These are phyloP conservation scores for Sordaria brevicollis DNA, from an alignment of 495 filamentous ascomycete species.

Conservation along the genomic window DNA sequence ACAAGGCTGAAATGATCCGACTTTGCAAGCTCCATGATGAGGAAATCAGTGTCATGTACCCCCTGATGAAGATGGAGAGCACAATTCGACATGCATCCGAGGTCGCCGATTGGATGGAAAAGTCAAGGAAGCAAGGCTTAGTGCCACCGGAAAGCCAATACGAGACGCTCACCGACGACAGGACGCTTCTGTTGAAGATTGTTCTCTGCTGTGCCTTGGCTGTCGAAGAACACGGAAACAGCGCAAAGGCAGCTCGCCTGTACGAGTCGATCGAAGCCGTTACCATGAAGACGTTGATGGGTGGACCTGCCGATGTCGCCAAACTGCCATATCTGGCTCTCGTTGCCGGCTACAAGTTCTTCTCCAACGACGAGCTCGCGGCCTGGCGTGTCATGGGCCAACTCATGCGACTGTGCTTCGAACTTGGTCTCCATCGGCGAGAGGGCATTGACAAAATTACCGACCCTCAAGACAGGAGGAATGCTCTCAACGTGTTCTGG, in stretches of 20 bases:
- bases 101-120: constrained; percentile 61
- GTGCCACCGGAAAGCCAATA: constrained; percentile 23
- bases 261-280: constrained; percentile 60
- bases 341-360: constrained; percentile 74
- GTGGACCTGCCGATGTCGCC: constrained; percentile 54
- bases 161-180: constrained; percentile 57
- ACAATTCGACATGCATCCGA: constrained; percentile 53
- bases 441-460: constrained; percentile 59
- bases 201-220: constrained; percentile 65
- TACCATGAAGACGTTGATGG: constrained; percentile 57
- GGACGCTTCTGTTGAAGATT: constrained; percentile 65
- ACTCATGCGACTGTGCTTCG: constrained; percentile 63
- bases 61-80: constrained; percentile 59
- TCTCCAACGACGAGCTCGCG: constrained; percentile 68
- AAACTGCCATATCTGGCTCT: constrained; percentile 65
- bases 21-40: constrained; percentile 68
- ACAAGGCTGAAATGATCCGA: constrained; percentile 59
- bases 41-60: constrained; percentile 81
- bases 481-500: constrained; percentile 66
- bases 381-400: constrained; percentile 74
- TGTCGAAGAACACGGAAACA: constrained; percentile 66
- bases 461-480: constrained; percentile 50
- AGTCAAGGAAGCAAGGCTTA: constrained; percentile 18
- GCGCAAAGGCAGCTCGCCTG: constrained; percentile 56
- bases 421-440: constrained; percentile 68